These are phyloP conservation scores for Lentinus polychrous DNA, from an alignment of 1,284 basidiomycete genomes.

Conservation along the genomic window DNA sequence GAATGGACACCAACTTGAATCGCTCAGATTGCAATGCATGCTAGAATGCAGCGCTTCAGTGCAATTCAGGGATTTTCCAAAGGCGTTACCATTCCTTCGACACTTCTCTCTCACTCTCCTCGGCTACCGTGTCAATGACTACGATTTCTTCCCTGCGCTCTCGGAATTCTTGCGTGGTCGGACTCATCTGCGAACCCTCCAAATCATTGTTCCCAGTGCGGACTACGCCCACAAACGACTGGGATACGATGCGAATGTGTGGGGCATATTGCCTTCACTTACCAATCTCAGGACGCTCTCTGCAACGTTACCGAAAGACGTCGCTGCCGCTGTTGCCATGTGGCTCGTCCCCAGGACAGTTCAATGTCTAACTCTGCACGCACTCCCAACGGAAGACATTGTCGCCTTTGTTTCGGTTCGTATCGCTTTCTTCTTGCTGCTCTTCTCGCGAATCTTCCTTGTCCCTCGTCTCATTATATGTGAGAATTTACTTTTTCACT, in stretches of 20 bases:
- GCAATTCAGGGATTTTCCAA: conserved; percentile 39
- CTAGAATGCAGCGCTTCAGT: conserved; percentile 43
- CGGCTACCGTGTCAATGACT: conserved; percentile 42
- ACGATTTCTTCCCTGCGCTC: conserved; percentile 60
- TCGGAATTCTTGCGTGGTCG: conserved; percentile 59
- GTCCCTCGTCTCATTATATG: no score
- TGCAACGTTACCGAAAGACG: conserved; percentile 57
- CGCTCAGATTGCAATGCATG: conserved; percentile 44
- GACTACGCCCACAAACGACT: conserved; percentile 39
- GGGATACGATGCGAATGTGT: conserved; percentile 60
- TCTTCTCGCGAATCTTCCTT: not conserved
- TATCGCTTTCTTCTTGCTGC: conserved; percentile 4
- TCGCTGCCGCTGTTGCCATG: conserved; percentile 54
- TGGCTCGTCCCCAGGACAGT: conserved; percentile 63
- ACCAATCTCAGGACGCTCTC: conserved; percentile 40
- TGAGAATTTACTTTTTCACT: not conserved
- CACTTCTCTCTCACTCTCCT: conserved; percentile 55
- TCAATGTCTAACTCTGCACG: conserved; percentile 43
- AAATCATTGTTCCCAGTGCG: conserved; percentile 43
- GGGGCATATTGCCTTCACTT: conserved; percentile 63
- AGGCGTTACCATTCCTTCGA: conserved; percentile 49
- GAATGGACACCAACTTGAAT: conserved; percentile 57
- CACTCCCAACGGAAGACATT: conserved; percentile 27
- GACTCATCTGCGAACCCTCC: conserved; percentile 42
- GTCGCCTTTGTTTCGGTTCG: conserved; percentile 26